Conservation (phyloP, 805 yeast species). For the Grigorovia transvaalensis region DNA sequence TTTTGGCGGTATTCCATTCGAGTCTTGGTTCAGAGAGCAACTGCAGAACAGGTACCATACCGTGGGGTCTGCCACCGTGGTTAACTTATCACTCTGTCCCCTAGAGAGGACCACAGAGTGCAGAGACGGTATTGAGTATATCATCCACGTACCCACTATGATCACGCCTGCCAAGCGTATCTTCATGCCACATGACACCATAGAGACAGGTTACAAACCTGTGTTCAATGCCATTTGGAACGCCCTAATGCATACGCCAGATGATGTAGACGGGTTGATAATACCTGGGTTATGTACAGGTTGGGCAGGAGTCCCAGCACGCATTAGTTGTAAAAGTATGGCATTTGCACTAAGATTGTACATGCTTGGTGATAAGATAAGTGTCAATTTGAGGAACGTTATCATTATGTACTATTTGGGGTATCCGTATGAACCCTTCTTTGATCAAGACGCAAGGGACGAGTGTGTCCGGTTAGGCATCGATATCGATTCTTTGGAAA, state of each 20-base stretch:
- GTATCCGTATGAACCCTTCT: constrained; percentile 16
- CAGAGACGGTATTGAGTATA: constrained; percentile 10
- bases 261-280: constrained; percentile 16
- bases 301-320: constrained; percentile 24
- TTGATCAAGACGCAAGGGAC: constrained; percentile 8
- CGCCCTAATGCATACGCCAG: constrained; percentile 14
- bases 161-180: constrained; percentile 19
- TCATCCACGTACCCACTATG: constrained; percentile 27
- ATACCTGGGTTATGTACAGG: constrained; percentile 28
- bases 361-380: constrained; percentile 9
- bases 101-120: neutral
- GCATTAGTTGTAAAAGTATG: constrained; percentile 22
- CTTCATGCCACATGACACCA: constrained; percentile 8
- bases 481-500: constrained; percentile 7
- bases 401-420: constrained; percentile 23
- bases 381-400: constrained; percentile 15
- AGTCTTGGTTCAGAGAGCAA: constrained; percentile 20
- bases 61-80: constrained; percentile 18
- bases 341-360: constrained; percentile 21
- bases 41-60: constrained; percentile 17
- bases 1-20: constrained; percentile 21
- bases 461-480: constrained; percentile 17
- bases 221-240: constrained; percentile 26
- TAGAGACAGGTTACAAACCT: constrained; percentile 18
- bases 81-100: constrained; percentile 11